Base-by-base conservation (phyloP, 140 eudicot genomes). In the Stevia rebaudiana region DNA sequence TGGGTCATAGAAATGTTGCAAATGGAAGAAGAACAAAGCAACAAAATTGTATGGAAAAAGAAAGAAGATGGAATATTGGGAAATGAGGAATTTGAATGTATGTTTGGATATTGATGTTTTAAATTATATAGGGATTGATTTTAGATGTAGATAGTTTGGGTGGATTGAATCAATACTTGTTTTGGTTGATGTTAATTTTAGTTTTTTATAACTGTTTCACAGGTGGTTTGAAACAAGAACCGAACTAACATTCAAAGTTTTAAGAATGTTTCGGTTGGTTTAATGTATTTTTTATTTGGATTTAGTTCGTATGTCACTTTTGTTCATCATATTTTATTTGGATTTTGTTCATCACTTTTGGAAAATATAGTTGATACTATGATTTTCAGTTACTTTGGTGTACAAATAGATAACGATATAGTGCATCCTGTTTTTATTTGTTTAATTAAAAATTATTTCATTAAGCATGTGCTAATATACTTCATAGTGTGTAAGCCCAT, bases 21-120 rank as follows among this genome's bases (percentile, higher is more conserved):
- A 84, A 62, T 73, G 91, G 79, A 16, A 79, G 89, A 74, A 81
- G 89, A 74, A 82, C 63, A 78, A 80, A 73, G 64, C 84, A 86
- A 78, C 81, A 74, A 53, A 81, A 73, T 74, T 80, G 74, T n/a
- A 78, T 80, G 76, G 97, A 81, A 15, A 90, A 90, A 77, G 95
- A 90, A 76, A 71, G 94, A 74, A 76, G 95, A 30, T 91, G 98
- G 98, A 91, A 87, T 61, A 78, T 69, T 56, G 94, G 91, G 68
- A 84, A 79, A 33, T 46, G 72, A 73, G 74, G 61, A 36, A 33
- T 62, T 50, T 30, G 63, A 55, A 12, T 30, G 21, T 28, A 13
- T 54, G 21, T 7, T 24, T 54, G 40, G 39, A 54, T 54, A 19
- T 52, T 52, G 35, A 52, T 23, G 61, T 30, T 54, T 25, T n/a